phyloP scores from a whole-genome alignment of 495 filamentous ascomycete species.

The Annulohypoxylon bovei region DNA sequence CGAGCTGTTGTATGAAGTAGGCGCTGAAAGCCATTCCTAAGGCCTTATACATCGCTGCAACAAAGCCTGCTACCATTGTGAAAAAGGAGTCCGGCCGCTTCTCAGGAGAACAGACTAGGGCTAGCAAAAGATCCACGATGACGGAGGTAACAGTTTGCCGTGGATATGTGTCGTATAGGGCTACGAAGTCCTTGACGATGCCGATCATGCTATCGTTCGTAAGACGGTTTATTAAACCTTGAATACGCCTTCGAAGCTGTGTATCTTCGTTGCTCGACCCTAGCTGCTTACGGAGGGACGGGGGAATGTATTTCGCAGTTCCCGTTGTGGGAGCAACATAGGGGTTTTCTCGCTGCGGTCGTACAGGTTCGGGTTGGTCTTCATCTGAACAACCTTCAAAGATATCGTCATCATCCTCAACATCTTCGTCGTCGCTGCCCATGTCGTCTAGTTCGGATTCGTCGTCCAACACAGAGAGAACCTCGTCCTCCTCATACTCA shows the following conservation, averaged over 20 bases:
- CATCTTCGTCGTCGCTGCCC: constrained; percentile 44
- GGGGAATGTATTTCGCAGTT: constrained; percentile 81
- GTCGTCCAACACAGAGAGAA: constrained; percentile 19
- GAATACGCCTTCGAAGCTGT: constrained; percentile 78
- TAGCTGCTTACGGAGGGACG: constrained; percentile 74
- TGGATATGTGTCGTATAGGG: constrained; percentile 81
- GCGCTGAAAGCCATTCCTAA: constrained; percentile 89
- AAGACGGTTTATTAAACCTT: constrained; percentile 90
- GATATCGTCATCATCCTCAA: constrained; percentile 46
- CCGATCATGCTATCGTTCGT: constrained; percentile 88
- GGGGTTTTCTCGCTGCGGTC: constrained; percentile 59
- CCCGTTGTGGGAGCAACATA: constrained; percentile 60
- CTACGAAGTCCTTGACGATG: constrained; percentile 81
- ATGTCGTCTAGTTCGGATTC: constrained; percentile 33
- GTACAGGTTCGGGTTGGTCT: constrained; percentile 13
- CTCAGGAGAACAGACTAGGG: constrained; percentile 78
- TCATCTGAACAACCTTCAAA: constrained; percentile 49
- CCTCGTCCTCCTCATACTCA: constrained; percentile 42
- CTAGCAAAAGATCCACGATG: constrained; percentile 76
- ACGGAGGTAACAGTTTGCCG: constrained; percentile 85
- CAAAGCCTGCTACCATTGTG: constrained; percentile 89
- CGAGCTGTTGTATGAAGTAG: constrained; percentile 78
- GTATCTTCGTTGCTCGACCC: constrained; percentile 73
- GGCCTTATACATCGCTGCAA: constrained; percentile 85
- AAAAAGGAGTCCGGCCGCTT: constrained; percentile 85